Conservation (phyloP, 257 asterid species). For the Asclepias syriaca region DNA sequence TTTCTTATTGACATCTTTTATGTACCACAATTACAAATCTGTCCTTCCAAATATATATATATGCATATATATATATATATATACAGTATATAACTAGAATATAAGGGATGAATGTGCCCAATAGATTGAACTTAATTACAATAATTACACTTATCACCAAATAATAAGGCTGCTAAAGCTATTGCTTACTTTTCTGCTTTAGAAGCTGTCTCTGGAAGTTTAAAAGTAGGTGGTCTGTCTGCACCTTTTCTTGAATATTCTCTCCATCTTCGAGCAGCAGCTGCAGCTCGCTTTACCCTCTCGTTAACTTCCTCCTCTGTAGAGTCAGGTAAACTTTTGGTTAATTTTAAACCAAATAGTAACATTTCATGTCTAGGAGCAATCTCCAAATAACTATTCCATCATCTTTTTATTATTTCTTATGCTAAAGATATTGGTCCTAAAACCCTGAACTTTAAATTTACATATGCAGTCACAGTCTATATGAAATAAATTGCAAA, state of each 20-base stretch:
- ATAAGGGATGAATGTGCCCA: neutral
- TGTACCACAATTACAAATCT: neutral
- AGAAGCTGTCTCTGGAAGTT: conserved; percentile 73
- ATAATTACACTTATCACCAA: neutral
- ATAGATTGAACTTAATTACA: neutral
- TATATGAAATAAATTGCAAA: neutral
- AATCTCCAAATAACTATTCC: neutral
- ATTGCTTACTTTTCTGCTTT: conserved; percentile 38
- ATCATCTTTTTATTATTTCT: neutral
- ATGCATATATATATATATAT: neutral
- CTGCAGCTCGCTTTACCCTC: conserved; percentile 79
- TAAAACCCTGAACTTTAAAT: neutral
- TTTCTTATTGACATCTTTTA: neutral
- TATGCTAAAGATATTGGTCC: neutral
- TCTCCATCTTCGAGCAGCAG: conserved; percentile 96
- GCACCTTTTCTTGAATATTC: conserved; percentile 85
- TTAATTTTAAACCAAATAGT: neutral
- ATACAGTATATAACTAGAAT: neutral
- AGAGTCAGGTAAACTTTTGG: conserved; percentile 8
- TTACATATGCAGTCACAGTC: neutral
- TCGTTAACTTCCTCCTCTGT: conserved; percentile 75
- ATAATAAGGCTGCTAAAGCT: neutral
- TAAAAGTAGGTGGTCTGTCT: conserved; percentile 82
- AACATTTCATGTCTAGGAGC: too few relatives aligned
- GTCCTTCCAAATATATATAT: neutral